Evolutionary conservation across 192 early-diverging fungal genomes (phyloP), one percentile per base, ranked within the genome.

Genomic region (Allomyces macrogynus): DNA sequence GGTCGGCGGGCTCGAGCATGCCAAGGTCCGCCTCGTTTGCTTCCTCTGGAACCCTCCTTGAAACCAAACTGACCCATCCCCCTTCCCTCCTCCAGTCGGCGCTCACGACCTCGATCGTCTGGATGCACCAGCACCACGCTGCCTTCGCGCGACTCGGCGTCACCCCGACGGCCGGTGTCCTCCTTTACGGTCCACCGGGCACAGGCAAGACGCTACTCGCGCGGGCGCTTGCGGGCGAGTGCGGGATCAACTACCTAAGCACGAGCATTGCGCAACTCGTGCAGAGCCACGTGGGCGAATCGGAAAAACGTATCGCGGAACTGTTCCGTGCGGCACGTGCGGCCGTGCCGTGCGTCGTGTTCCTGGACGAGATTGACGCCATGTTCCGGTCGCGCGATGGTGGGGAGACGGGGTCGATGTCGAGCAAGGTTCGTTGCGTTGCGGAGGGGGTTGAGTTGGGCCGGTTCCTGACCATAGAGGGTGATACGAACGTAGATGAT

Each of bases 171-270:
- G 71, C 79, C 14, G 87, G 87, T 14, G 85, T 87, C 0, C 66
- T 89, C 18, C 86, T 89, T 60, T 77, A 87, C 66, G 87, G 87
- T 1, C 81, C 82, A 23, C 80, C 77, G 20, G 80, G 84, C 5
- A 86, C 83, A 14, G 86, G 86, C n/a, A 88, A 88, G 69, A 89
- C 87, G 0, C 67, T 87, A 5, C 69, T 89, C 74, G 84, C 81
- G 26, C 73, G 72, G 12, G 76, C 72, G 0, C 62, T 77, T 20
- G 80, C 76, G 1, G 67, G 70, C 10, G 73, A 74, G 24, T 67
- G 62, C 10, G 71, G 71, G 57, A 73, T n/a, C 16, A 14, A 10
- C 57, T 57, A 18, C 16, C 43, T 25, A 14, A 14, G 24, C 49
- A 5, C 18, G 18, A 10, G 14, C 18, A 7, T 66, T 18, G 61